These are phyloP conservation scores for Alternaria sp. DNA, from an alignment of 2,329 filamentous ascomycete genomes.

Conservation along the genomic window DNA sequence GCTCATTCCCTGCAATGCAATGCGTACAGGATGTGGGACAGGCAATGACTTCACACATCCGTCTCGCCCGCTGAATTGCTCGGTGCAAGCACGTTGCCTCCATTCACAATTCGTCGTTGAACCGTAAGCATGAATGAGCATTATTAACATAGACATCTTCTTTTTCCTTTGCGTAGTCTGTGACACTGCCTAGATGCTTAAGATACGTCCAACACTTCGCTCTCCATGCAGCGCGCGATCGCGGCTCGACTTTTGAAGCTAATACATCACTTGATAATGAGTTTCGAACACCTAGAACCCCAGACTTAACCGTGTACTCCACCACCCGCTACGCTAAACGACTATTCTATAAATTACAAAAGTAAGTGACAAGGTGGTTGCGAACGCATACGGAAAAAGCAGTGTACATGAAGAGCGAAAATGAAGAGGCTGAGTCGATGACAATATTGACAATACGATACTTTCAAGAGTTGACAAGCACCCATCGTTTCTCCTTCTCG, in stretches of 20 bases:
- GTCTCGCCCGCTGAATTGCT: background rate
- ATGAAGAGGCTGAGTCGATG: background rate
- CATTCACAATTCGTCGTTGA: background rate
- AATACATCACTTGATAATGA: slow-evolving; percentile 2
- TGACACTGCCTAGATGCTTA: background rate
- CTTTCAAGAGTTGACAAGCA: slow-evolving; percentile 38
- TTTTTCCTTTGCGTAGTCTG: background rate
- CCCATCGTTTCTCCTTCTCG: slow-evolving; percentile 72
- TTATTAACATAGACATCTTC: background rate
- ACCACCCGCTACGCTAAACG: slow-evolving; percentile 5
- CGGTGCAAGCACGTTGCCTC: background rate
- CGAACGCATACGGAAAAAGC: background rate
- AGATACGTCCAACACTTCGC: background rate
- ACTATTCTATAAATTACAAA: slow-evolving; percentile 3
- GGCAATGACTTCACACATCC: background rate
- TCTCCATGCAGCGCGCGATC: background rate
- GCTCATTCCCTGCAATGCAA: background rate
- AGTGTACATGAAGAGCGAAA: background rate
- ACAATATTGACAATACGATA: background rate
- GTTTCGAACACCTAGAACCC: slow-evolving; percentile 1
- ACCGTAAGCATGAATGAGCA: background rate
- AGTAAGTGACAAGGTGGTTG: background rate
- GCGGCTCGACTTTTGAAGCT: background rate
- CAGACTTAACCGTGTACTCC: slow-evolving; percentile 6
- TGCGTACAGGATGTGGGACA: background rate